These are phyloP conservation scores for Clonostachys chloroleuca DNA, from an alignment of 2,329 filamentous ascomycete genomes.

Conservation along the genomic window DNA sequence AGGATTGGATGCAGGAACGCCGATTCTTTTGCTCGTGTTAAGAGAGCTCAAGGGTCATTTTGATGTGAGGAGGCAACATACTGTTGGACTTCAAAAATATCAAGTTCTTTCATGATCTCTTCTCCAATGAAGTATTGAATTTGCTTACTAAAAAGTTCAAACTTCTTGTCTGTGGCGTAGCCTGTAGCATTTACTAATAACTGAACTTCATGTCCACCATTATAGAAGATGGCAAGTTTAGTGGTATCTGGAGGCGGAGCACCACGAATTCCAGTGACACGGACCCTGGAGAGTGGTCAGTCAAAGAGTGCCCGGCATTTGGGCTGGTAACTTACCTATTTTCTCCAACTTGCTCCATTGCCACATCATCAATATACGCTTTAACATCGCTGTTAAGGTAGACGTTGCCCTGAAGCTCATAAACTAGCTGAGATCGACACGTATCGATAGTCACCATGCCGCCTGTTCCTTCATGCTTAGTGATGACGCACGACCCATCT, in stretches of 20 bases:
- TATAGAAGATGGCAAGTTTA: slow-evolving; percentile 34
- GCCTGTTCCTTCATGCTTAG: slow-evolving; percentile 21
- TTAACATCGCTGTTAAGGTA: slow-evolving; percentile 39
- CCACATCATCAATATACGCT: slow-evolving; percentile 25
- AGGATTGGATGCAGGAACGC: slow-evolving; percentile 21
- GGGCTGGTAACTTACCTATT: slow-evolving; percentile 8
- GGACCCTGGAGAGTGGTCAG: slow-evolving; percentile 9
- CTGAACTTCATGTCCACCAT: slow-evolving; percentile 28
- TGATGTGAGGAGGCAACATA: background rate
- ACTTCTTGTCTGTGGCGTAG: slow-evolving; percentile 20
- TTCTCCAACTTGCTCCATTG: slow-evolving; percentile 36
- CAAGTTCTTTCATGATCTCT: slow-evolving; percentile 10
- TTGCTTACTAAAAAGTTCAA: slow-evolving; percentile 36
- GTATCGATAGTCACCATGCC: slow-evolving; percentile 29
- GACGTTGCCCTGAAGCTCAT: slow-evolving; percentile 37
- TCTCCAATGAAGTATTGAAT: slow-evolving; percentile 34
- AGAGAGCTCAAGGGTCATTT: background rate
- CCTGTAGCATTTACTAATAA: background rate
- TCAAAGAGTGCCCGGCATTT: no score
- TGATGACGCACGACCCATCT: slow-evolving; percentile 24
- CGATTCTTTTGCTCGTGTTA: slow-evolving; percentile 1
- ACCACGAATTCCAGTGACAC: slow-evolving; percentile 19
- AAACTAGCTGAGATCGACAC: slow-evolving; percentile 30
- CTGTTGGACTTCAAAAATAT: background rate
- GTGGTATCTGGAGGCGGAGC: slow-evolving; percentile 20